Evolutionary conservation across 208 protist genomes (phyloP), one percentile per base, ranked within the genome.

Genomic region (Leishmania martiniquensis): DNA sequence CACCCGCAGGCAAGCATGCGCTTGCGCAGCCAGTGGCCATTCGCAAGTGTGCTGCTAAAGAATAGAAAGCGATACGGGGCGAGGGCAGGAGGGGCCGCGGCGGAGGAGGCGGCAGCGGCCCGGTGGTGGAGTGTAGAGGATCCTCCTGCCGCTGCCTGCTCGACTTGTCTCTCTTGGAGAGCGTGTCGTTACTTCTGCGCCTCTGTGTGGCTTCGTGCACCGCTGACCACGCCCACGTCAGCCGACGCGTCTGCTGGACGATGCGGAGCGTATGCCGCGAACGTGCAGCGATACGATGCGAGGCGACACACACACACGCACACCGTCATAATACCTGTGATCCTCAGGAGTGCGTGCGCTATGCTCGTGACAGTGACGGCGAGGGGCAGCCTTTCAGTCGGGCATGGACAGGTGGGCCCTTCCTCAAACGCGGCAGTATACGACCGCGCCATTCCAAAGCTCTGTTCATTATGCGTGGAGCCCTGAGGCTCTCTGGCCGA

Each of bases 211-310:
- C 51, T 2, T 54, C 32, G 25, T 34, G 55, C 55, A n/a, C n/a
- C n/a, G 55, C 6, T n/a, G 22, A 60, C 69, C 10, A 5, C 45
- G 2, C 37, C 34, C 9, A 25, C 45, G 39, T 73, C 25, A n/a
- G 20, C 57, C 47, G 2, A 25, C 57, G 39, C 32, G 10, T 73
- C 57, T 22, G 22, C 42, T 73, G 47, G 66, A 76, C 20, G 59
- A 54, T 77, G 57, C 63, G 75, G 22, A 51, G 34, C 29, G 20
- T 76, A 25, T 81, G 29, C 44, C 55, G 9, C 55, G 13, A 22
- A 60, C 7, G 55, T 12, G 55, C 55, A 5, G 55, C n/a, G 32
- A 60, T 20, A n/a, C 15, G 0, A 32, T 7, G 55, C 25, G 12
- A 60, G 15, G 55, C 9, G 22, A 29, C 9, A 0, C n/a, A 60